These are phyloP conservation scores for Prosopis cineraria DNA, from an alignment of 306 rosid genomes.

Conservation along the genomic window DNA sequence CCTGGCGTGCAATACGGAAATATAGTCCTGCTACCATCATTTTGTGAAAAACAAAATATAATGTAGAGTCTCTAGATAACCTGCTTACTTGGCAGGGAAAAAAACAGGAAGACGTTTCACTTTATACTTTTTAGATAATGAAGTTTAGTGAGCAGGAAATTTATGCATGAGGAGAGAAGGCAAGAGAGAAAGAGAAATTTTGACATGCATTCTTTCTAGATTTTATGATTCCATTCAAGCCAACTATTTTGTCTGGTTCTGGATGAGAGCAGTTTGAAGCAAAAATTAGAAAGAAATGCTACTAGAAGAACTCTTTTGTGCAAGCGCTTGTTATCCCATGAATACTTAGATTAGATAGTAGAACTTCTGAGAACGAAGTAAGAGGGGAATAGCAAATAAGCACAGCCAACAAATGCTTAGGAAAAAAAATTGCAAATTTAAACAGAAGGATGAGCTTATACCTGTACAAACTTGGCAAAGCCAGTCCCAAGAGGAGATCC, in stretches of 20 bases:
- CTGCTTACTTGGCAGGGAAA: not conserved
- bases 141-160: not conserved
- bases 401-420: conserved; percentile 24
- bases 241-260: conserved; percentile 18
- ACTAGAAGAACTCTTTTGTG: conserved; percentile 13
- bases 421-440: conserved; percentile 9
- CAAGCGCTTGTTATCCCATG: not conserved
- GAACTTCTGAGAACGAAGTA: not conserved
- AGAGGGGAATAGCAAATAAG: conserved; percentile 7
- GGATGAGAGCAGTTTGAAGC: not conserved
- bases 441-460: conserved; percentile 35
- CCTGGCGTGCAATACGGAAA: conserved; percentile 5
- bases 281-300: conserved; percentile 10
- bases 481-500: conserved; percentile 93
- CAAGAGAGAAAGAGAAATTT: not conserved
- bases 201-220: conserved; percentile 5
- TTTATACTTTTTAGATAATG: not conserved
- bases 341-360: not conserved
- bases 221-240: not conserved
- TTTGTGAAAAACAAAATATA: conserved; percentile 7
- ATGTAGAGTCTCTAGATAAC: not conserved
- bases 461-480: conserved; percentile 92
- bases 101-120: not conserved
- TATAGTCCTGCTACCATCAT: not conserved
- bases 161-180: not conserved